A percentile compares a stretch with the other conserved stretches of the same genome.
Conservation (phyloP, 2,329 filamentous ascomycete genomes). For the Capronia coronata region DNA sequence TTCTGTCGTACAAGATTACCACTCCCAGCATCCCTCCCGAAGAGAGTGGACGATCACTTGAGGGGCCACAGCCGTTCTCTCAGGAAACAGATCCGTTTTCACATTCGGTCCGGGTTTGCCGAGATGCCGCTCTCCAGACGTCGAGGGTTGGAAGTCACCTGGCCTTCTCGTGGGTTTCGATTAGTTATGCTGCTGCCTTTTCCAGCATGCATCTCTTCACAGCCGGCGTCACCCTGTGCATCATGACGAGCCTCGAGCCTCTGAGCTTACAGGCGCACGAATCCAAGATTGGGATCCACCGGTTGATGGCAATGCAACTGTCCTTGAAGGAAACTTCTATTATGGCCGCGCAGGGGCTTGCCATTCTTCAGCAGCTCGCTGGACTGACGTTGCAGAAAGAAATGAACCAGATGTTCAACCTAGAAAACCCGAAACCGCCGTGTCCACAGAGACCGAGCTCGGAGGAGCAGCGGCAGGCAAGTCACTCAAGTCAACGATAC, state of each 20-base stretch:
- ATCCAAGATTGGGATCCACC: conserved; percentile 39
- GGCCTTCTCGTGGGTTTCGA: conserved; percentile 32
- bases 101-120: conserved; percentile 15
- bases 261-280: conserved; percentile 40
- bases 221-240: conserved; percentile 40
- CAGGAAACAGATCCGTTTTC: conserved; percentile 14
- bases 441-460: too few species aligned
- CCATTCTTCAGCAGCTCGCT: conserved; percentile 21
- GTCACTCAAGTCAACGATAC: too few species aligned
- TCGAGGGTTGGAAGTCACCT: conserved; percentile 17
- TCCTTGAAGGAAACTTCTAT: conserved; percentile 33
- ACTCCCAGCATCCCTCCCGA: conserved; percentile 5
- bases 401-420: conserved; percentile 23
- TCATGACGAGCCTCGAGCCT: conserved; percentile 39
- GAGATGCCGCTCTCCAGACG: conserved; percentile 19
- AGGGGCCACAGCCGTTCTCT: conserved; percentile 20
- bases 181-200: conserved; percentile 42
- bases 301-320: conserved; percentile 40
- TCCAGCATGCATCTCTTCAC: conserved; percentile 44
- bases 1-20: conserved; percentile 30
- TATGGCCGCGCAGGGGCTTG: conserved; percentile 35
- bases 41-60: background rate
- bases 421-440: too few species aligned
- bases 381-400: conserved; percentile 22
- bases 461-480: too few species aligned